Percentiles rank a stretch among this genome's conserved stretches.
These are phyloP conservation scores for Dimargaris cristalligena DNA, from an alignment of 192 early-diverging fungal genomes.

Conservation along the genomic window DNA sequence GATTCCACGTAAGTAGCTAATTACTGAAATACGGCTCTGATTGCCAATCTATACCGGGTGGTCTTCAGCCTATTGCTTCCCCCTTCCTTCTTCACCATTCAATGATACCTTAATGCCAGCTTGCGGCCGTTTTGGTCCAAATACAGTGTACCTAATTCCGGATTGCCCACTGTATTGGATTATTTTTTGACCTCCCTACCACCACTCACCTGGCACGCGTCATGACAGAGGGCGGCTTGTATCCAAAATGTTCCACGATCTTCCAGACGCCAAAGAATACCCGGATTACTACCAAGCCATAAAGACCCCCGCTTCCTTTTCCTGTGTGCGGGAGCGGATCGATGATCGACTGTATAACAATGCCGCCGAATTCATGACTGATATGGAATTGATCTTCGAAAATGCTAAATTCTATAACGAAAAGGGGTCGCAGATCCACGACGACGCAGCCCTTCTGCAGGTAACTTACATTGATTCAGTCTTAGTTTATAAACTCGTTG, in stretches of 20 bases:
- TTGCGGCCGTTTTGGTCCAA: no score
- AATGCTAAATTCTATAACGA: constrained; percentile 89
- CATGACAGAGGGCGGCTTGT: constrained; percentile 43
- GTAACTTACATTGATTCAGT: no score
- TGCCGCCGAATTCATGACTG: constrained; percentile 55
- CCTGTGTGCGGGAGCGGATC: constrained; percentile 38
- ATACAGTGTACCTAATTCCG: no score
- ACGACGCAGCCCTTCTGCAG: constrained; percentile 45
- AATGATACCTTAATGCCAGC: no score
- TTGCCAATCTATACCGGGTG: no score
- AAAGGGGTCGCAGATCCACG: constrained; percentile 64
- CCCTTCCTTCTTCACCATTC: no score
- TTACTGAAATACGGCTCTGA: no score
- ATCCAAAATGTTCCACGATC: constrained; percentile 58
- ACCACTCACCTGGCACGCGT: no score
- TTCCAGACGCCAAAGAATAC: constrained; percentile 59
- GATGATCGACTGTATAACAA: constrained; percentile 39
- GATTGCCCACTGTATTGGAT: no score
- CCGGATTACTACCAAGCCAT: constrained; percentile 87
- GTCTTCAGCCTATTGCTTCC: no score
- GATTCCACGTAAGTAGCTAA: no score
- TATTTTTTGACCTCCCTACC: no score
- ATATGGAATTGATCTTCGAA: constrained; percentile 68
- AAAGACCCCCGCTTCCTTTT: constrained; percentile 57
- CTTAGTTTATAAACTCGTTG: not conserved